Conservation (phyloP, 768 basidiomycete species). For the Coprinopsis sp. region DNA sequence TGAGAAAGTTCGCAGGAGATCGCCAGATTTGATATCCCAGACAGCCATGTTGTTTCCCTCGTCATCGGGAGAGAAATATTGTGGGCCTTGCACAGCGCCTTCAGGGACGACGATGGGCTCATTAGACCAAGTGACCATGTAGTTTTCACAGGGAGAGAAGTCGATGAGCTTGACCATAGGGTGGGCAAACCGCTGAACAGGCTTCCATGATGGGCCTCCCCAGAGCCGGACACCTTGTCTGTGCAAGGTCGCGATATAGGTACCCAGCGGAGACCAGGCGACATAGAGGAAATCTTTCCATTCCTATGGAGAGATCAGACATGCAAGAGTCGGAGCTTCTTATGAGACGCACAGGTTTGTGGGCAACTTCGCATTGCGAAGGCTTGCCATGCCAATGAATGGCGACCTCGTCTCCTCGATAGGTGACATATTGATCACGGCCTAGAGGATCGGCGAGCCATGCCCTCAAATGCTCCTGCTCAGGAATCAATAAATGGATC, state of each 20-base stretch:
- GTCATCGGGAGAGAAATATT: slow-evolving; percentile 88
- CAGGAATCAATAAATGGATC: slow-evolving; percentile 2
- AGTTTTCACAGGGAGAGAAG: slow-evolving; percentile 95
- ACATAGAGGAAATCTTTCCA: slow-evolving; percentile 96
- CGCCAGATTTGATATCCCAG: slow-evolving; percentile 96
- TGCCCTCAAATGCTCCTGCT: slow-evolving; percentile 88
- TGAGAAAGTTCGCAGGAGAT: slow-evolving; percentile 89
- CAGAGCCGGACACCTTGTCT: slow-evolving; percentile 93
- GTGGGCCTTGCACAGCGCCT: slow-evolving; percentile 73
- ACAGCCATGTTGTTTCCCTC: slow-evolving; percentile 96
- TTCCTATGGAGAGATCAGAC: slow-evolving; percentile 44
- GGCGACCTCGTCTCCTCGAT: slow-evolving; percentile 86
- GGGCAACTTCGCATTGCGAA: slow-evolving; percentile 76
- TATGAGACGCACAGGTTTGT: slow-evolving; percentile 60
- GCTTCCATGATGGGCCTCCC: slow-evolving; percentile 90
- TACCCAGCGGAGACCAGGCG: slow-evolving; percentile 95
- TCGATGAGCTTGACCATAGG: slow-evolving; percentile 93
- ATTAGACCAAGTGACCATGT: slow-evolving; percentile 96
- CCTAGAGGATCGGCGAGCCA: slow-evolving; percentile 93
- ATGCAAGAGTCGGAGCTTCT: slow-evolving; percentile 9
- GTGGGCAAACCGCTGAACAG: slow-evolving; percentile 88
- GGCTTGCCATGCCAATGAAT: slow-evolving; percentile 93
- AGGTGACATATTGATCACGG: slow-evolving; percentile 94
- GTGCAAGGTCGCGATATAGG: slow-evolving; percentile 91
- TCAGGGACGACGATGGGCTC: slow-evolving; percentile 87